Evolutionary conservation across 805 yeast species (phyloP).

Genomic region (Torulaspora maleeae): DNA sequence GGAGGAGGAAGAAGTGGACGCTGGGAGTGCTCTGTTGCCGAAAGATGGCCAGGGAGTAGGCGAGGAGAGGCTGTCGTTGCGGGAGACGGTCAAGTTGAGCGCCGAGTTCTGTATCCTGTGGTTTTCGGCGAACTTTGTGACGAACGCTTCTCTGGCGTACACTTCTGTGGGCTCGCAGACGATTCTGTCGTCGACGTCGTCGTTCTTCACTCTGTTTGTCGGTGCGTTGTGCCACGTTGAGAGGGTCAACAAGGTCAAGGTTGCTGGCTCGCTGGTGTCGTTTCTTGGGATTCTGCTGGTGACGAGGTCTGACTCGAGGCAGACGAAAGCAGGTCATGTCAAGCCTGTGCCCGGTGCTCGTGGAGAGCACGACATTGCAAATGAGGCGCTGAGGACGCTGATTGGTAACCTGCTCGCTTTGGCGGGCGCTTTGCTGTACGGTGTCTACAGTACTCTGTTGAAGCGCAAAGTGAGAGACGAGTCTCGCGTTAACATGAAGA

Average conservation of each 20-base stretch:
- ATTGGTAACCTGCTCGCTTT: conserved; percentile 79
- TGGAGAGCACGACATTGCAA: conserved; percentile 25
- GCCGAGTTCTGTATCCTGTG: conserved; percentile 81
- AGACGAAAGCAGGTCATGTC: conserved; percentile 5
- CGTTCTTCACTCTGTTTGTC: conserved; percentile 83
- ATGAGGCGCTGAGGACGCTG: conserved; percentile 33
- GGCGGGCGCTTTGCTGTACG: conserved; percentile 83
- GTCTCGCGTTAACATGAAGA: conserved; percentile 70
- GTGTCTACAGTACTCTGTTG: conserved; percentile 80
- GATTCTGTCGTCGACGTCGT: conserved; percentile 83
- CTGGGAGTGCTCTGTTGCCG: conserved; percentile 16
- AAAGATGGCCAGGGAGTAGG: conserved; percentile 8
- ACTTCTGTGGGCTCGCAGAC: conserved; percentile 95
- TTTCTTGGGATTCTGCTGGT: conserved; percentile 77
- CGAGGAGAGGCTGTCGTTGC: conserved; percentile 30
- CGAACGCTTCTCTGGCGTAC: conserved; percentile 80
- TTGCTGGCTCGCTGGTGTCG: conserved; percentile 65
- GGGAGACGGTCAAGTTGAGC: conserved; percentile 70
- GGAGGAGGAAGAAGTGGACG: conserved; percentile 31
- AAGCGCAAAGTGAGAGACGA: conserved; percentile 72
- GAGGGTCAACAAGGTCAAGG: conserved; percentile 55
- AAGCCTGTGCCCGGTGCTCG: conserved; percentile 12
- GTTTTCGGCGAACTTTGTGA: conserved; percentile 85
- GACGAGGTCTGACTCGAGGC: conserved; percentile 56
- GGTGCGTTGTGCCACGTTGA: conserved; percentile 75